These are phyloP conservation scores for Lagerstroemia speciosa DNA, from an alignment of 345 rosid species.

Conservation along the genomic window DNA sequence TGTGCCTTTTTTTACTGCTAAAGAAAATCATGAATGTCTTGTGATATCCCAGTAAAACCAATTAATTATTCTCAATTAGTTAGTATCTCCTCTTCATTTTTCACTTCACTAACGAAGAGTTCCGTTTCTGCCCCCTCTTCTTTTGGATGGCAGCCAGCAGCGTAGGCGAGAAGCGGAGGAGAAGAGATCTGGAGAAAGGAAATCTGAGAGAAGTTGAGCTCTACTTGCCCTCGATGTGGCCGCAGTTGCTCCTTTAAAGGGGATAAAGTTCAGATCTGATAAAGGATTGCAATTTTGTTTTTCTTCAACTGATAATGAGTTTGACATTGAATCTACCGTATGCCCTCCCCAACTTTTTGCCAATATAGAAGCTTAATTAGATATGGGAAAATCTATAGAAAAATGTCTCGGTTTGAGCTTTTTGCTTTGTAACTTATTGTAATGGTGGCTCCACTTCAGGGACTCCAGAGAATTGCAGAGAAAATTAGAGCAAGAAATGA, in stretches of 20 bases:
- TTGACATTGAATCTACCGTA: not conserved
- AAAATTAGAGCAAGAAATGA: too few species aligned
- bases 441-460: too few species aligned
- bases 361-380: not conserved
- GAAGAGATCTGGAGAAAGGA: slow-evolving; percentile 62
- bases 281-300: not conserved
- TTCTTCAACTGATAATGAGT: not conserved
- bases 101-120: not conserved
- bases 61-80: not conserved
- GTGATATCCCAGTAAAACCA: too few species aligned
- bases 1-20: too few species aligned
- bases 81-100: not conserved
- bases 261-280: not conserved
- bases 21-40: not conserved
- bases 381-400: not conserved
- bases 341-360: not conserved
- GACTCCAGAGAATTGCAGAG: too few species aligned
- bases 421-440: too few species aligned
- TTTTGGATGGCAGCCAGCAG: slow-evolving; percentile 55
- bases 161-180: slow-evolving; percentile 80
- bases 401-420: not conserved
- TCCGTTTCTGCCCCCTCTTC: not conserved
- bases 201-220: slow-evolving; percentile 55
- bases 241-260: not conserved
- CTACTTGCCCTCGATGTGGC: not conserved